These are phyloP conservation scores for Porodaedalea pini DNA, from an alignment of 1,284 basidiomycete species.

Conservation along the genomic window DNA sequence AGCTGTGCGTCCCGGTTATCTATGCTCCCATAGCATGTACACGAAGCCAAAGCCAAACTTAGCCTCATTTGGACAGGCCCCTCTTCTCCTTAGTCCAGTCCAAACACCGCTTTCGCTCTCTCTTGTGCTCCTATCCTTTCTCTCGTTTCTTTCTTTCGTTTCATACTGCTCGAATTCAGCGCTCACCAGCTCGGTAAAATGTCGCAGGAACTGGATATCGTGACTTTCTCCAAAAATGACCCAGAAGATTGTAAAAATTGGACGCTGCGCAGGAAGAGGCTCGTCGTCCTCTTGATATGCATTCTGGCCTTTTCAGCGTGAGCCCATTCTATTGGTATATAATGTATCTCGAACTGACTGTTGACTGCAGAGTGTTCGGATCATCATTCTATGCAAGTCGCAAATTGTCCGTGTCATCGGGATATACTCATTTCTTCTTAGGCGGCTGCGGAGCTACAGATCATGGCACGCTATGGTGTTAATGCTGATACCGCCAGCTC, in stretches of 20 bases:
- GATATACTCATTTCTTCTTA: slow-evolving; percentile 4
- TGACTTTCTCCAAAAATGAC: slow-evolving; percentile 11
- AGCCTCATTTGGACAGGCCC: no score
- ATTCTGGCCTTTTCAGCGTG: slow-evolving; percentile 21
- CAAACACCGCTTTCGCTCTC: no score
- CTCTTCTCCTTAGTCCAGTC: no score
- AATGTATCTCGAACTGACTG: no score
- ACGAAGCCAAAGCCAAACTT: no score
- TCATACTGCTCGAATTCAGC: no score
- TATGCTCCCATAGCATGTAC: no score
- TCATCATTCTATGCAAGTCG: slow-evolving; percentile 26
- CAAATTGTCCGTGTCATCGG: neutral
- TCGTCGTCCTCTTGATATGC: slow-evolving; percentile 18
- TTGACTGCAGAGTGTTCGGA: slow-evolving; percentile 22
- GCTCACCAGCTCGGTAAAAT: no score
- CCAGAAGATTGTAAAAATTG: slow-evolving; percentile 18
- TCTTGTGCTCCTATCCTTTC: no score
- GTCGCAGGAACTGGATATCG: no score
- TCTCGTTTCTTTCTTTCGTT: no score
- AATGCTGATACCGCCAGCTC: slow-evolving; percentile 24
- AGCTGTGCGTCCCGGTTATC: no score
- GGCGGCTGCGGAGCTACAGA: slow-evolving; percentile 28
- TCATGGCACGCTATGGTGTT: slow-evolving; percentile 24
- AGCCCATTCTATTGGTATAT: neutral
- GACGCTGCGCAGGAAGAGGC: neutral